phyloP scores from a whole-genome alignment of 345 rosid species.

The Acer yangbiense region DNA sequence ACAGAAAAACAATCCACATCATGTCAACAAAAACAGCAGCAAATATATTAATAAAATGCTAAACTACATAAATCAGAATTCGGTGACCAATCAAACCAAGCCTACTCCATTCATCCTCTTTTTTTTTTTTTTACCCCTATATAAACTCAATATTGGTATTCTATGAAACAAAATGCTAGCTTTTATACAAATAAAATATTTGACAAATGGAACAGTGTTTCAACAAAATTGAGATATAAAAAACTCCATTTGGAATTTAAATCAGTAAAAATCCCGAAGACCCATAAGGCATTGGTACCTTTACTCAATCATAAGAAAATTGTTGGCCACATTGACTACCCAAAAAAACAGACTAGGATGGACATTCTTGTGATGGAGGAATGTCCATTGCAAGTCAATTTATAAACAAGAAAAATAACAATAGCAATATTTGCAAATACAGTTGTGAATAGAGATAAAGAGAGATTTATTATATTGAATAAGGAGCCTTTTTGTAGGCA shows the following conservation, averaged over 20 bases:
- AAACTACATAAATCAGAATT: neutral
- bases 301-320: neutral
- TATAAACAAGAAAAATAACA: neutral
- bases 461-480: no score
- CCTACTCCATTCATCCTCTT: neutral
- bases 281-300: neutral
- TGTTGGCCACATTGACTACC: neutral
- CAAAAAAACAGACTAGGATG: neutral
- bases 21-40: constrained; percentile 1
- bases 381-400: neutral
- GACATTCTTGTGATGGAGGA: neutral
- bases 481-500: no score
- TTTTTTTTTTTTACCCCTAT: neutral
- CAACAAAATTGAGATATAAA: neutral
- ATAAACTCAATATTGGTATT: neutral
- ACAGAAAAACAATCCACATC: constrained; percentile 5
- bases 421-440: neutral
- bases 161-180: neutral
- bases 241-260: neutral
- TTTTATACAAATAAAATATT: neutral
- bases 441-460: neutral
- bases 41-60: neutral
- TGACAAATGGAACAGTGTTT: neutral
- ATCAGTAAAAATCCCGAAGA: neutral
- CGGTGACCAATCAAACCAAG: neutral